A percentile compares a stretch with the other conserved stretches of the same genome.
Conservation (phyloP, 495 filamentous ascomycete genomes). For the Lindgomyces ingoldianus region DNA sequence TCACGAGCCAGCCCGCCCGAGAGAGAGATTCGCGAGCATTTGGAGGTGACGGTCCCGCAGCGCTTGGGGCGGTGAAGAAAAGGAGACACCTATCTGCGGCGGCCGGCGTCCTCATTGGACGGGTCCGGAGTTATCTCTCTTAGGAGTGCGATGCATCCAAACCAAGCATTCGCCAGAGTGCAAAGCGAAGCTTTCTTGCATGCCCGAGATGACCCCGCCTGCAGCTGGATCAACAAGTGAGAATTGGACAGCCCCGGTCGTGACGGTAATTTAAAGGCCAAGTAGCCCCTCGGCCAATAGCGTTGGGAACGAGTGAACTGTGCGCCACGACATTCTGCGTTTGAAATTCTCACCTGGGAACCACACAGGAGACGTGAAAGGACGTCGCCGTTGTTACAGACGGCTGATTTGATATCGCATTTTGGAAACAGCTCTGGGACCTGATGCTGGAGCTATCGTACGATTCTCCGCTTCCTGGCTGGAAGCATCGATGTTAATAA, state of each 20-base stretch:
- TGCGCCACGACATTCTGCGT: constrained; percentile 27
- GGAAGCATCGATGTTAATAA: neutral
- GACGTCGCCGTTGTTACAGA: constrained; percentile 23
- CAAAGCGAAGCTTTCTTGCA: constrained; percentile 12
- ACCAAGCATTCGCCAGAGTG: constrained; percentile 19
- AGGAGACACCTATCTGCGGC: neutral
- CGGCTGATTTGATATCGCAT: constrained; percentile 29
- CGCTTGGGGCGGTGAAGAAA: constrained; percentile 15
- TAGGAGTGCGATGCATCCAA: neutral
- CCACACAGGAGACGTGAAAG: constrained; percentile 6
- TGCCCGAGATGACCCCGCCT: neutral
- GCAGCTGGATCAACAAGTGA: no score
- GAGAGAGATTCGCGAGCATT: neutral
- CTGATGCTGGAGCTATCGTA: constrained; percentile 18
- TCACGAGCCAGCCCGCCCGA: no score
- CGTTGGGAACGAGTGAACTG: constrained; percentile 7
- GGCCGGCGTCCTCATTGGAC: neutral
- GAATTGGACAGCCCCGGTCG: no score
- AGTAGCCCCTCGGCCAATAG: neutral
- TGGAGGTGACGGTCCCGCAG: constrained; percentile 1
- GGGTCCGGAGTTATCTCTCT: constrained; percentile 7
- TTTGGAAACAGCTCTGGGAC: constrained; percentile 19
- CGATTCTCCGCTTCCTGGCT: neutral
- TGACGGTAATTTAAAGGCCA: no score
- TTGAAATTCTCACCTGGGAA: constrained; percentile 8